phyloP scores from a whole-genome alignment of 129 eudicot genomes.

The Sambucus nigra region DNA sequence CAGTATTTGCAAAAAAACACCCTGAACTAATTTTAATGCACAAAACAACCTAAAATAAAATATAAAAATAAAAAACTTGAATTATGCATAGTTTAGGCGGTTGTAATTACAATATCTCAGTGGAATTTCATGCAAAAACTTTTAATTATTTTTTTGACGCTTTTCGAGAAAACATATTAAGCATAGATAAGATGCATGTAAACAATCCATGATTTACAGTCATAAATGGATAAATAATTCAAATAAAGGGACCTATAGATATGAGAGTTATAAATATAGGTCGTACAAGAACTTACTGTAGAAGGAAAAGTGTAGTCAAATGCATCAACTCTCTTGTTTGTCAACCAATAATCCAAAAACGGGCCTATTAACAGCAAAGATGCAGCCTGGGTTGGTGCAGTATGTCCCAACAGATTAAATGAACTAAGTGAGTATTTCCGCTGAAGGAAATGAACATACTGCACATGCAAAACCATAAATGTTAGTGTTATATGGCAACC shows the following conservation, averaged over 20 bases:
- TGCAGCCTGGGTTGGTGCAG: constrained; percentile 90
- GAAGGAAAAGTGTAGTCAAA: constrained; percentile 44
- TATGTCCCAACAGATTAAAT: constrained; percentile 85
- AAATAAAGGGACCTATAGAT: too few species aligned
- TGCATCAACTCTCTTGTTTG: constrained; percentile 57
- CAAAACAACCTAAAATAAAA: too few species aligned
- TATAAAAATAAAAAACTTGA: too few species aligned
- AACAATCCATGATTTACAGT: not conserved
- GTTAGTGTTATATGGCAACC: not conserved
- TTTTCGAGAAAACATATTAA: not conserved
- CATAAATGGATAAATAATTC: not conserved
- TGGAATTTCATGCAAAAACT: too few species aligned
- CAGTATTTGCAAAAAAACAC: too few species aligned
- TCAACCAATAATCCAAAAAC: constrained; percentile 80
- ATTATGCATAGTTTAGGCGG: too few species aligned
- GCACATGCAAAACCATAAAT: constrained; percentile 21
- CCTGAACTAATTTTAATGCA: too few species aligned
- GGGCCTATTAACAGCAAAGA: constrained; percentile 72
- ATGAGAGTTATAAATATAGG: too few species aligned
- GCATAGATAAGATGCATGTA: not conserved
- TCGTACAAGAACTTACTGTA: constrained; percentile 30
- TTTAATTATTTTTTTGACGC: too few species aligned
- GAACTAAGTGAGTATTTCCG: constrained; percentile 75
- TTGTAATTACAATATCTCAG: too few species aligned
- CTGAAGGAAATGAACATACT: constrained; percentile 87